Percentiles rank a stretch among this genome's conserved stretches.
phyloP scores from a whole-genome alignment of 169 alveolate genomes.

The Plasmodium knowlesi region DNA sequence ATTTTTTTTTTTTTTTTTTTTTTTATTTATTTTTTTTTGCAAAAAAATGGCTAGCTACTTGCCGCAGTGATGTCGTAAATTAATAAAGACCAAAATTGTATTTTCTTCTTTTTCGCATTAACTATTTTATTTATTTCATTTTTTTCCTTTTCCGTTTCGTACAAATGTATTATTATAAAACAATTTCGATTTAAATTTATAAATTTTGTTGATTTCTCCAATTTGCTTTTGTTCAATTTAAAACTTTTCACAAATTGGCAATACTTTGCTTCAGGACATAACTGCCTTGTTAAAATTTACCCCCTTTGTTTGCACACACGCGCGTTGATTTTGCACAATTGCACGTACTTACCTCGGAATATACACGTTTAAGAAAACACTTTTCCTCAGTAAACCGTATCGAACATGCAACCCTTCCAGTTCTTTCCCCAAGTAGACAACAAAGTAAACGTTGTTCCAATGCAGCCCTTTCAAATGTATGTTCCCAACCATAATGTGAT shows the following conservation, averaged over 20 bases:
- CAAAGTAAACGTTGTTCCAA: conserved; percentile 42
- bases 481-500: conserved; percentile 54
- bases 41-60: conserved; percentile 4
- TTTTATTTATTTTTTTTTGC: conserved; percentile 37
- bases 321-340: not conserved
- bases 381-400: not conserved
- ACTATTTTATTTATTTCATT: conserved; percentile 3
- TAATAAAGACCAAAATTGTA: not conserved
- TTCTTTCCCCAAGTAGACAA: conserved; percentile 61
- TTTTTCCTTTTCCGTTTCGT: conserved; percentile 10
- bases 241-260: conserved; percentile 5
- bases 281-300: not conserved
- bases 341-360: not conserved
- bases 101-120: conserved; percentile 5
- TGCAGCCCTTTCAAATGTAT: conserved; percentile 71
- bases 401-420: conserved; percentile 49
- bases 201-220: conserved; percentile 16
- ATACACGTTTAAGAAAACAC: not conserved
- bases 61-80: not conserved
- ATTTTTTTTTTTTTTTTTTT: conserved; percentile 31
- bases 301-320: not conserved
- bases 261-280: not conserved
- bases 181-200: conserved; percentile 30
- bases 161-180: conserved; percentile 15
- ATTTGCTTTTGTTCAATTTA: not conserved